phyloP scores from a whole-genome alignment of 2,329 filamentous ascomycete species.

The Cytospora leucostoma region DNA sequence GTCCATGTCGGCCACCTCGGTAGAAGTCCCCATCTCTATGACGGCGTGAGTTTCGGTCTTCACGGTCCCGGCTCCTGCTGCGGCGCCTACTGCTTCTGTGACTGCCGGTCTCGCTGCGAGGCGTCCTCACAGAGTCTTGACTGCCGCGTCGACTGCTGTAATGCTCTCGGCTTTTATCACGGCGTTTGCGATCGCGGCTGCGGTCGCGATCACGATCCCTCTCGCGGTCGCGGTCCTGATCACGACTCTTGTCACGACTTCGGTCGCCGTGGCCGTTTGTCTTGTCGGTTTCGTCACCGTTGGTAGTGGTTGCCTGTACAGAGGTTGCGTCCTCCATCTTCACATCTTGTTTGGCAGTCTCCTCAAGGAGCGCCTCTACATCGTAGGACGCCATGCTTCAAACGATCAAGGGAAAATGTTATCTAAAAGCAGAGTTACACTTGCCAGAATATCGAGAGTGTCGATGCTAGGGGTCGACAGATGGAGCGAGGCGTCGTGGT shows the following conservation, averaged over 20 bases:
- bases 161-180: conserved; percentile 52
- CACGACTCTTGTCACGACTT: conserved; percentile 31
- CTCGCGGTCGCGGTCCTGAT: conserved; percentile 50
- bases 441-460: conserved; percentile 1
- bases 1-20: conserved; percentile 61
- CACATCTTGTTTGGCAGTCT: conserved; percentile 66
- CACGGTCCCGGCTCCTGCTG: conserved; percentile 77
- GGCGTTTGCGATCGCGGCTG: conserved; percentile 55
- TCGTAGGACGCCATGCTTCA: conserved; percentile 67
- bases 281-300: conserved; percentile 60
- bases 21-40: conserved; percentile 75
- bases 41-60: conserved; percentile 71
- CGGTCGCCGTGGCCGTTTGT: conserved; percentile 53
- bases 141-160: conserved; percentile 56
- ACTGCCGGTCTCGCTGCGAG: conserved; percentile 75
- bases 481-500: conserved; percentile 5
- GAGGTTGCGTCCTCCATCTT: conserved; percentile 39
- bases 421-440: not conserved
- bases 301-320: conserved; percentile 40
- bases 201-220: conserved; percentile 58
- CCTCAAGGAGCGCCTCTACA: conserved; percentile 89
- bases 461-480: conserved; percentile 1
- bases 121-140: conserved; percentile 64
- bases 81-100: conserved; percentile 81
- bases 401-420: not conserved